Percentiles rank a stretch among this genome's conserved stretches.
Conservation (phyloP, 768 basidiomycete species). For the Rhizopogon vinicolor region DNA sequence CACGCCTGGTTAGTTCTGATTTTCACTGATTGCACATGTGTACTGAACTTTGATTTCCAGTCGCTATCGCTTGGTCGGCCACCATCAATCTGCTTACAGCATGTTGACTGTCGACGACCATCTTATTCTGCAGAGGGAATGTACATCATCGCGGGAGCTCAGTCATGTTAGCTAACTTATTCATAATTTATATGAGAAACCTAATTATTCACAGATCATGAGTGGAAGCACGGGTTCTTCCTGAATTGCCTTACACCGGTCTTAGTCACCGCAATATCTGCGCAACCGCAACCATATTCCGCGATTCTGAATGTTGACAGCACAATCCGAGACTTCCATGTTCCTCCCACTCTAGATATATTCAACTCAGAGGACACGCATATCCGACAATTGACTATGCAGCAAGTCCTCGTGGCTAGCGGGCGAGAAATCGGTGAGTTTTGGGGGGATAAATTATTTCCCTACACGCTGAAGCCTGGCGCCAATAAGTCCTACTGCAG, state of each 20-base stretch:
- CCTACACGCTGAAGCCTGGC: slow-evolving; percentile 1
- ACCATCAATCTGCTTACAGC: slow-evolving; percentile 58
- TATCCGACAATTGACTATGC: slow-evolving; percentile 57
- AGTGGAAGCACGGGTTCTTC: slow-evolving; percentile 70
- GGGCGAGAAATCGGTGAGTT: slow-evolving; percentile 58
- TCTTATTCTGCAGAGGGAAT: slow-evolving; percentile 26
- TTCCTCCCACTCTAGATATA: slow-evolving; percentile 47
- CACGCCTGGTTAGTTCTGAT: slow-evolving; percentile 50
- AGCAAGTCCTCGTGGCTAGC: slow-evolving; percentile 54
- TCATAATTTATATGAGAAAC: slow-evolving; percentile 7
- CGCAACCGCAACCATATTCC: slow-evolving; percentile 46
- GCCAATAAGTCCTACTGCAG: slow-evolving; percentile 52
- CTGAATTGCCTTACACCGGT: slow-evolving; percentile 59
- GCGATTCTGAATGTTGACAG: slow-evolving; percentile 51
- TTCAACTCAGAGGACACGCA: slow-evolving; percentile 33
- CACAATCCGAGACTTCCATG: slow-evolving; percentile 48
- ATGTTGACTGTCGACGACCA: slow-evolving; percentile 56
- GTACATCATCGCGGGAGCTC: slow-evolving; percentile 22
- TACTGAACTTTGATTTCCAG: slow-evolving; percentile 29
- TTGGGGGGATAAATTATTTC: slow-evolving; percentile 9
- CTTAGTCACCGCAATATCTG: slow-evolving; percentile 51
- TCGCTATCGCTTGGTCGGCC: slow-evolving; percentile 69
- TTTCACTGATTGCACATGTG: slow-evolving; percentile 2
- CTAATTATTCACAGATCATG: slow-evolving; percentile 44
- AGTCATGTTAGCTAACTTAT: slow-evolving; percentile 22